Evolutionary conservation across 129 eudicot genomes (phyloP).

Genomic region (Flaveria brownii): DNA sequence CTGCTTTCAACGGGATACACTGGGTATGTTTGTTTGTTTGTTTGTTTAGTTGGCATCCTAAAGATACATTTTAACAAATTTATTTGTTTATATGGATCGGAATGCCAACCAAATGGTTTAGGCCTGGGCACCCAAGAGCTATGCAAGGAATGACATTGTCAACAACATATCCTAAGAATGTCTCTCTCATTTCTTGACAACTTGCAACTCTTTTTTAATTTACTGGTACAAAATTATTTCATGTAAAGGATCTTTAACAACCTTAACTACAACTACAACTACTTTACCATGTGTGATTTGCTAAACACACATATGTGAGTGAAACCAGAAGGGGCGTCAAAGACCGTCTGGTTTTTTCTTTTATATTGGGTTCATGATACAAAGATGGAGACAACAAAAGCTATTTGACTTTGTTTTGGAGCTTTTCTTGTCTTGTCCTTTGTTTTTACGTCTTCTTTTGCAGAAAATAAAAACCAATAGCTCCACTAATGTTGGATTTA

Average conservation of each 20-base stretch:
- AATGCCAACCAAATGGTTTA: constrained; percentile 55
- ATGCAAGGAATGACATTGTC: constrained; percentile 62
- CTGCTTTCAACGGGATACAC: too few relatives aligned
- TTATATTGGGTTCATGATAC: constrained; percentile 18
- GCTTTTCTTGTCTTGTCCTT: too few relatives aligned
- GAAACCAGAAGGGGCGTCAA: constrained; percentile 17
- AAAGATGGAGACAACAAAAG: constrained; percentile 35
- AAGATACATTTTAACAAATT: not conserved
- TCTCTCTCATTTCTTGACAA: constrained; percentile 68
- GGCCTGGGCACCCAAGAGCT: constrained; percentile 58
- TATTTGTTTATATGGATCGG: constrained; percentile 22
- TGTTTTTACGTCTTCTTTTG: constrained; percentile 2
- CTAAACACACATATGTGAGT: constrained; percentile 10
- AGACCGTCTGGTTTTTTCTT: constrained; percentile 20
- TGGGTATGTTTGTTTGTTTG: too few relatives aligned
- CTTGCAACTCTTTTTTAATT: not conserved
- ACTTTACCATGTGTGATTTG: not conserved
- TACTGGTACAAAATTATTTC: not conserved
- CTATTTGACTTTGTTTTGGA: not conserved
- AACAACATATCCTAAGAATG: constrained; percentile 64
- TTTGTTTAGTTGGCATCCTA: not conserved
- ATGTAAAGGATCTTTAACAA: constrained; percentile 22
- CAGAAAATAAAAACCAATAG: not conserved
- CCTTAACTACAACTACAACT: constrained; percentile 23
- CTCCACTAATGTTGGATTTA: not conserved